Percentiles rank a stretch among this genome's conserved stretches.
Evolutionary conservation across 1,284 basidiomycete genomes (phyloP).

Genomic region (Sparassis latifolia): DNA sequence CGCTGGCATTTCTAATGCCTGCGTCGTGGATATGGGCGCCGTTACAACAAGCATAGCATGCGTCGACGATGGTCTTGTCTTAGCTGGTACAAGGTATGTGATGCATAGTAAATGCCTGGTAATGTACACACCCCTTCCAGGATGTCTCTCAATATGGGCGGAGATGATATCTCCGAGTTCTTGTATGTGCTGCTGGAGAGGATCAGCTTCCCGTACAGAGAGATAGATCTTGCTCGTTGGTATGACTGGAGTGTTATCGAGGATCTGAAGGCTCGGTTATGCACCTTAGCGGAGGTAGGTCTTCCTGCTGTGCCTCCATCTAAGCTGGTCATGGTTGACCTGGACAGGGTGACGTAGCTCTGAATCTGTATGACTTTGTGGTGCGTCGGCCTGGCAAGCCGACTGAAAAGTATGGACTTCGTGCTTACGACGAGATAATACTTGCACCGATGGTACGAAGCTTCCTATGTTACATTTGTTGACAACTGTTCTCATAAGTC

Average conservation of each 20-base stretch:
- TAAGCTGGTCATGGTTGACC: not conserved
- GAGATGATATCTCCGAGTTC: constrained; percentile 90
- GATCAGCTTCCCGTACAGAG: constrained; percentile 86
- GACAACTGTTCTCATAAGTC: not conserved
- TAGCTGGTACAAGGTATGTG: constrained; percentile 79
- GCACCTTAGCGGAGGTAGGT: constrained; percentile 80
- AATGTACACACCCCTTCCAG: constrained; percentile 31
- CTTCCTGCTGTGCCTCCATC: not conserved
- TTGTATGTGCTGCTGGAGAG: constrained; percentile 76
- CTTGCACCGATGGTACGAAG: constrained; percentile 82
- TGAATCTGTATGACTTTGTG: constrained; percentile 86
- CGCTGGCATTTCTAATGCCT: constrained; percentile 90
- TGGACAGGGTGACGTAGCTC: constrained; percentile 72
- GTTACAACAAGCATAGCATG: constrained; percentile 83
- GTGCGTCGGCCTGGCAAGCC: constrained; percentile 71
- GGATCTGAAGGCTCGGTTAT: constrained; percentile 77
- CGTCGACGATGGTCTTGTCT: constrained; percentile 90
- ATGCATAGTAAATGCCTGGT: not conserved
- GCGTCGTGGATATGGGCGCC: constrained; percentile 94
- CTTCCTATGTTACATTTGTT: not conserved
- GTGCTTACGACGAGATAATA: constrained; percentile 95
- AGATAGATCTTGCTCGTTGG: constrained; percentile 66
- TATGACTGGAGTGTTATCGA: constrained; percentile 91
- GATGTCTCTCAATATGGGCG: constrained; percentile 83
- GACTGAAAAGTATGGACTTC: constrained; percentile 85